phyloP scores from a whole-genome alignment of 106 monocot species.

The Phalaenopsis aphrodite region DNA sequence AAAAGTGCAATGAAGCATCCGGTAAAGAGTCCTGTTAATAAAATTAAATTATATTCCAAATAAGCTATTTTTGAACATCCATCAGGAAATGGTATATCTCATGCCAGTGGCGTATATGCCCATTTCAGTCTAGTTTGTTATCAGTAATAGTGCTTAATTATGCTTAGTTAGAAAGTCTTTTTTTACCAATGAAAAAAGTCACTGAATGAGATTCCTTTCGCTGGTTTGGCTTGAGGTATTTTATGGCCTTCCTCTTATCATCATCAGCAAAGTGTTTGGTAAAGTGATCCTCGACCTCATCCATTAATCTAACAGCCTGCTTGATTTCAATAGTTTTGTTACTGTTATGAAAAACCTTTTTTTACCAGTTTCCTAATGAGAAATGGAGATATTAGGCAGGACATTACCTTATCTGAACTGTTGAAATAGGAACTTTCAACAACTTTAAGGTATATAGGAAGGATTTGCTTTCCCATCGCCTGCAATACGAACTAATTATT shows the following conservation, averaged over 20 bases:
- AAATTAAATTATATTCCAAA: background rate
- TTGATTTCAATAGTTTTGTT: background rate
- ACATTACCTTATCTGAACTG: constrained; percentile 67
- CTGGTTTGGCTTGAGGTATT: constrained; percentile 78
- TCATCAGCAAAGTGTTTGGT: constrained; percentile 67
- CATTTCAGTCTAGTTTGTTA: no score
- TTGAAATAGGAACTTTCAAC: constrained; percentile 98
- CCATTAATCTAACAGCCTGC: constrained; percentile 65
- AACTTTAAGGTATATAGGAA: constrained; percentile 74
- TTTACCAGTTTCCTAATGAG: background rate
- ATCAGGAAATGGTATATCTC: background rate
- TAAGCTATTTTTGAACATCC: background rate
- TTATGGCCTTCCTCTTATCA: constrained; percentile 76
- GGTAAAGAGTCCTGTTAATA: constrained; percentile 59
- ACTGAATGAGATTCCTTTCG: constrained; percentile 68
- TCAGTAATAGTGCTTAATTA: no score
- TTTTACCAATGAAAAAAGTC: constrained; percentile 89
- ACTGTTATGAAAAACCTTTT: background rate
- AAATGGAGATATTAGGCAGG: constrained; percentile 3
- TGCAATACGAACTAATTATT: constrained; percentile 19
- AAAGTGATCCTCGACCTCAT: constrained; percentile 86
- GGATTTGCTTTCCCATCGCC: constrained; percentile 65
- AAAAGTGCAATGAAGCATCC: constrained; percentile 88
- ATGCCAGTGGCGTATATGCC: background rate
- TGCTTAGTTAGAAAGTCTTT: background rate